Conservation (phyloP, 768 basidiomycete genomes). For the Fomitopsis pulvina region DNA sequence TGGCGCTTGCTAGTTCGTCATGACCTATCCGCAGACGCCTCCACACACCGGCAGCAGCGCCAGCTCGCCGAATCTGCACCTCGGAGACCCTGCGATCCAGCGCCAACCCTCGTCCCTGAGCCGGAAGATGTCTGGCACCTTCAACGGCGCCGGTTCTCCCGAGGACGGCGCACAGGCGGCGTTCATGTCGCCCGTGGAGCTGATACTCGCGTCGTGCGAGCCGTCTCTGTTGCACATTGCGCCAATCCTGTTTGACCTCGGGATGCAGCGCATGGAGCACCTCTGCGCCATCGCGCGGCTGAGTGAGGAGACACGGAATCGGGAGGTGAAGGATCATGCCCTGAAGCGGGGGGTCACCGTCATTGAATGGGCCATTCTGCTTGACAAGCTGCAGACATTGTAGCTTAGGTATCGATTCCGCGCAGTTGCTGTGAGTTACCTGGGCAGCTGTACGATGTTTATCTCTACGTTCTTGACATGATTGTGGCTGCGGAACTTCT, state of each 20-base stretch:
- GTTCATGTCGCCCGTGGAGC: constrained; percentile 38
- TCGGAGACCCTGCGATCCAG: background rate
- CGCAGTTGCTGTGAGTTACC: background rate
- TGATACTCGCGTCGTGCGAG: constrained; percentile 52
- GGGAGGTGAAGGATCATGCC: constrained; percentile 66
- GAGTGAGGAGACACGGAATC: constrained; percentile 59
- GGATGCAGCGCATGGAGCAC: constrained; percentile 55
- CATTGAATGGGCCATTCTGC: constrained; percentile 73
- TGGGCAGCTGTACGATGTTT: background rate
- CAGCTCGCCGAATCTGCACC: constrained; percentile 14
- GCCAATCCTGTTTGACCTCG: constrained; percentile 49
- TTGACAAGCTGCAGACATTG: constrained; percentile 51
- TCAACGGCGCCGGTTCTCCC: constrained; percentile 5
- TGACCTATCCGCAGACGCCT: constrained; percentile 23
- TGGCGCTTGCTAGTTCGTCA: constrained; percentile 10
- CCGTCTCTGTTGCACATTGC: constrained; percentile 60
- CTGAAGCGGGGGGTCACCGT: constrained; percentile 61
- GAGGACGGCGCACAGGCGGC: constrained; percentile 25
- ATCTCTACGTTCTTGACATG: too few relatives aligned
- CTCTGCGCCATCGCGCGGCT: constrained; percentile 54
- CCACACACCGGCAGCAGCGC: constrained; percentile 18
- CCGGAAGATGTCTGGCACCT: constrained; percentile 7
- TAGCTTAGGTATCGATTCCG: constrained; percentile 6
- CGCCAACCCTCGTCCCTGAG: constrained; percentile 14
- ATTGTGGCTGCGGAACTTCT: too few relatives aligned